Evolutionary conservation across 768 basidiomycete genomes (phyloP).

Genomic region (Cystobasidium tubakii): DNA sequence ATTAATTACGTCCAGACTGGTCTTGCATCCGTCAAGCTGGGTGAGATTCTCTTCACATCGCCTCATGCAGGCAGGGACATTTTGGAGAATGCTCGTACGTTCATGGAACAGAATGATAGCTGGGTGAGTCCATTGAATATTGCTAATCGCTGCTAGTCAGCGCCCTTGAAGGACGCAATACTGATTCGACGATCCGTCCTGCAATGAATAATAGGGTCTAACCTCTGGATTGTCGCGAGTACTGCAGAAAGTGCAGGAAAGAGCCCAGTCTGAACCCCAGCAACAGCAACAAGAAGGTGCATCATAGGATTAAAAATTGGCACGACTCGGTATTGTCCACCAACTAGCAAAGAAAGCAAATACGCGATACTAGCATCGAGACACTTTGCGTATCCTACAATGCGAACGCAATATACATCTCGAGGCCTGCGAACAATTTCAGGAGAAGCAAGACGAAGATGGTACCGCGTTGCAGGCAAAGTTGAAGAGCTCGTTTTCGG

Average conservation of each 20-base stretch:
- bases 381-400: too few species aligned
- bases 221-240: slow-evolving; percentile 2
- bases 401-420: too few species aligned
- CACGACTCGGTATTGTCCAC: too few species aligned
- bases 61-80: neutral
- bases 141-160: neutral
- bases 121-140: neutral
- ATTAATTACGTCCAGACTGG: neutral
- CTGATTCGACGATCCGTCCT: neutral
- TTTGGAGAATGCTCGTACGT: neutral
- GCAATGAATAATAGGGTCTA: neutral
- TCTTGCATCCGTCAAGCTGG: neutral
- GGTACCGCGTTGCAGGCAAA: too few species aligned
- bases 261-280: neutral
- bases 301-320: neutral
- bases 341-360: too few species aligned
- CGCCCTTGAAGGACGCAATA: neutral
- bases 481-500: too few species aligned
- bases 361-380: too few species aligned
- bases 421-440: too few species aligned
- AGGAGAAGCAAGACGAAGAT: too few species aligned
- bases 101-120: slow-evolving; percentile 1
- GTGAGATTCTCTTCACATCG: neutral
- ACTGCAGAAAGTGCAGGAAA: neutral
- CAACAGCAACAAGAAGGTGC: neutral